Evolutionary conservation across 176 grass and related monocot genomes (phyloP).

Genomic region (Oryza meyeriana): DNA sequence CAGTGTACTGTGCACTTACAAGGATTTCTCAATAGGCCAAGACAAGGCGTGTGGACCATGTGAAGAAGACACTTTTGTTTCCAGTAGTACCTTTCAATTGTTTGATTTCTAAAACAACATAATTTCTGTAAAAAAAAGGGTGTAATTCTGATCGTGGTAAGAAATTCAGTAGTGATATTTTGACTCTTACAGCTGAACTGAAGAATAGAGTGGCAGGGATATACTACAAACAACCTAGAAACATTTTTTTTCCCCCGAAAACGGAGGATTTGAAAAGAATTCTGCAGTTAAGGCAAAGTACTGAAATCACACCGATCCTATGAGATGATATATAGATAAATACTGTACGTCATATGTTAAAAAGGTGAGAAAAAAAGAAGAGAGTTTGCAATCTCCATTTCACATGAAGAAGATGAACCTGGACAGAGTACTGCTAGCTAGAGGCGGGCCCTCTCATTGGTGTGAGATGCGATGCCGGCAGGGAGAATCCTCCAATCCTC

Average conservation of each 20-base stretch:
- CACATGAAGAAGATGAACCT: slow-evolving; percentile 30
- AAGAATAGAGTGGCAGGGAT: not conserved
- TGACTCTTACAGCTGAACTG: not conserved
- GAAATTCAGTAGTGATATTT: not conserved
- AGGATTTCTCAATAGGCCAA: not conserved
- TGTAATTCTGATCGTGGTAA: not conserved
- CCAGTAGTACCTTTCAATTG: not conserved
- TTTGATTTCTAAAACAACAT: not conserved
- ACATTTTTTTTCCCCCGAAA: not conserved
- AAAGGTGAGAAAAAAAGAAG: not conserved
- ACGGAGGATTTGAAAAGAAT: not conserved
- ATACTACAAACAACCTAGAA: not conserved
- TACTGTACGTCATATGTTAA: not conserved
- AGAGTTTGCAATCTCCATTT: not conserved
- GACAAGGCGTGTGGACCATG: slow-evolving; percentile 3
- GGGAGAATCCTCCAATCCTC: slow-evolving; percentile 10
- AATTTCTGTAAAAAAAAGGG: not conserved
- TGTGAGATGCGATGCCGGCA: not conserved
- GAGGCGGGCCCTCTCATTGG: not conserved
- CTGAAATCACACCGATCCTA: slow-evolving; percentile 4
- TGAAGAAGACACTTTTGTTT: slow-evolving; percentile 6
- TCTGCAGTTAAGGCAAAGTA: slow-evolving; percentile 5
- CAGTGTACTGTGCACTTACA: not conserved
- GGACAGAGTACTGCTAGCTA: not conserved
- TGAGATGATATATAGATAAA: slow-evolving; percentile 8